Evolutionary conservation across 495 filamentous ascomycete species (phyloP).

Genomic region (Trichoderma reesei): DNA sequence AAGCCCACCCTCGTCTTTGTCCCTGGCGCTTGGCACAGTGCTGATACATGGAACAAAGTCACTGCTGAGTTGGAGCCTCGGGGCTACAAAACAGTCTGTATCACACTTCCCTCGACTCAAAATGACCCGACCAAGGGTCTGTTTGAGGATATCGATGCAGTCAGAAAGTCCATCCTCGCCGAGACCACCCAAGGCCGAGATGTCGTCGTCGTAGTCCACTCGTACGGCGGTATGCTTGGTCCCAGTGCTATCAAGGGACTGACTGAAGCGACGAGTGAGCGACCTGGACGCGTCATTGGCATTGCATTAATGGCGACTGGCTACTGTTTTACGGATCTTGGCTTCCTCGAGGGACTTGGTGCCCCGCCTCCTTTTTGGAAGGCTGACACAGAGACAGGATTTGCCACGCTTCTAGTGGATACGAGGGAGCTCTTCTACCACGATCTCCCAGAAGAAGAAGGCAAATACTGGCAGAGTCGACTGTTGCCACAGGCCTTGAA

Average conservation of each 20-base stretch:
- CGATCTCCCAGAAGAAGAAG: slow-evolving; percentile 25
- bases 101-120: slow-evolving; percentile 29
- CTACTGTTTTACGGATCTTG: slow-evolving; percentile 20
- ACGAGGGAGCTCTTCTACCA: slow-evolving; percentile 25
- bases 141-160: slow-evolving; percentile 25
- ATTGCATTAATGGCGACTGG: slow-evolving; percentile 23
- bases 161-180: slow-evolving; percentile 22
- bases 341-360: slow-evolving; percentile 21
- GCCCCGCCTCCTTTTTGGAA: slow-evolving; percentile 22
- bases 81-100: slow-evolving; percentile 27
- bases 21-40: slow-evolving; percentile 39
- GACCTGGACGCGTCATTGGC: slow-evolving; percentile 23
- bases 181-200: slow-evolving; percentile 30
- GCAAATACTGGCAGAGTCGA: slow-evolving; percentile 21
- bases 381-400: slow-evolving; percentile 18
- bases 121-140: slow-evolving; percentile 18
- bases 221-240: slow-evolving; percentile 43
- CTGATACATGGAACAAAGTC: slow-evolving; percentile 26
- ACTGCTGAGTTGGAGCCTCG: slow-evolving; percentile 24
- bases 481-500: slow-evolving; percentile 20
- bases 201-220: slow-evolving; percentile 40
- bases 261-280: background rate
- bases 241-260: slow-evolving; percentile 37
- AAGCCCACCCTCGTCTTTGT: slow-evolving; percentile 34
- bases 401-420: slow-evolving; percentile 18